A percentile compares a stretch with the other conserved stretches of the same genome.
Conservation (phyloP, 768 basidiomycete species). For the Agaricus blazei region DNA sequence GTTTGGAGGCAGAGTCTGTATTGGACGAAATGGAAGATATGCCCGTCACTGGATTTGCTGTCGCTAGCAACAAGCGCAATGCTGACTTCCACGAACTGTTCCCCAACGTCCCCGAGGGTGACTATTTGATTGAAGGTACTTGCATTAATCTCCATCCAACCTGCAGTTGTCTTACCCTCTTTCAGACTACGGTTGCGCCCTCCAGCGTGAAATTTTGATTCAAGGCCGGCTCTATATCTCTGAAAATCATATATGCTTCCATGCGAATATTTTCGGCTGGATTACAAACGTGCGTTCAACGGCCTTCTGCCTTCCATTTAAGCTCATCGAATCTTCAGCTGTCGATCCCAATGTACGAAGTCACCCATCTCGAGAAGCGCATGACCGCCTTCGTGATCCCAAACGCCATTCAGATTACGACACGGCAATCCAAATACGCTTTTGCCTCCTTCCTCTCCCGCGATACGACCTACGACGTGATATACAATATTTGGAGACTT, state of each 20-base stretch:
- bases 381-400: slow-evolving; percentile 99
- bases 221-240: slow-evolving; percentile 97
- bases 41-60: slow-evolving; percentile 94
- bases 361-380: slow-evolving; percentile 85
- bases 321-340: slow-evolving; percentile 44
- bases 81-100: slow-evolving; percentile 96
- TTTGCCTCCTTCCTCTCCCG: slow-evolving; percentile 96
- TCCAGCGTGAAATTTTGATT: slow-evolving; percentile 93
- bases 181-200: slow-evolving; percentile 93
- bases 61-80: slow-evolving; percentile 92
- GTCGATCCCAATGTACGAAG: slow-evolving; percentile 83
- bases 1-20: slow-evolving; percentile 27
- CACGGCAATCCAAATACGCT: slow-evolving; percentile 78
- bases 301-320: neutral
- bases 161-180: neutral
- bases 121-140: slow-evolving; percentile 96
- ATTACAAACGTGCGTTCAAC: slow-evolving; percentile 78
- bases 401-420: slow-evolving; percentile 90
- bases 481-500: slow-evolving; percentile 92
- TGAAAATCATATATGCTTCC: slow-evolving; percentile 99
- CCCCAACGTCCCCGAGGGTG: slow-evolving; percentile 83
- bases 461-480: slow-evolving; percentile 94
- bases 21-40: slow-evolving; percentile 67
- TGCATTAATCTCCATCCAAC: slow-evolving; percentile 7
- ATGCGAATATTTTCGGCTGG: slow-evolving; percentile 99